These are phyloP conservation scores for Oehlia diaphana DNA, from an alignment of 192 early-diverging fungal species.

Conservation along the genomic window DNA sequence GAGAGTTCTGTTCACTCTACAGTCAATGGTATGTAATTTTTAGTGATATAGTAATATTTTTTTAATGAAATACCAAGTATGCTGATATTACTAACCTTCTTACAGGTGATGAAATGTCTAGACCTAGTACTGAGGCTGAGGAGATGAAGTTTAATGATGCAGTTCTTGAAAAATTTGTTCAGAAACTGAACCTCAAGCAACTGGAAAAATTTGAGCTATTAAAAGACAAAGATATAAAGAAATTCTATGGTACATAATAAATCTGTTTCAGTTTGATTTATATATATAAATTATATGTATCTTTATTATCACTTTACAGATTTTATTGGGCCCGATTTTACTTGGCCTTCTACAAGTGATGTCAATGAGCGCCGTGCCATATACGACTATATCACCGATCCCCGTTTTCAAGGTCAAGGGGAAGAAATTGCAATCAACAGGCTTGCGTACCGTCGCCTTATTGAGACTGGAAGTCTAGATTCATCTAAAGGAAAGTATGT, in stretches of 20 bases:
- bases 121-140: no score
- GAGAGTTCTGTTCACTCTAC: no score
- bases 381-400: background rate
- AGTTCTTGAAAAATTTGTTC: background rate
- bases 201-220: background rate
- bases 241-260: slow-evolving; percentile 21
- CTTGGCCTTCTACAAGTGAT: background rate
- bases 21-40: no score
- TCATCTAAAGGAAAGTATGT: slow-evolving; percentile 4
- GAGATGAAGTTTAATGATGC: background rate
- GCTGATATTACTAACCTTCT: no score
- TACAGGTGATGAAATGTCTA: no score
- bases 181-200: background rate
- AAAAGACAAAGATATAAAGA: slow-evolving; percentile 7
- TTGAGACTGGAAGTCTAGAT: background rate
- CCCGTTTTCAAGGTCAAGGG: background rate
- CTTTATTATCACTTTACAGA: background rate
- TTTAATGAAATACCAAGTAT: no score
- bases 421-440: slow-evolving; percentile 8
- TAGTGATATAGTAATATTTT: no score
- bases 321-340: slow-evolving; percentile 3
- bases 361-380: background rate
- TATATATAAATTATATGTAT: no score
- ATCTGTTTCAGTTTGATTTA: background rate
- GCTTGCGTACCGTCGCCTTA: background rate